phyloP scores from a whole-genome alignment of 352 stramenopile species.

The Phytophthora aleatoria region DNA sequence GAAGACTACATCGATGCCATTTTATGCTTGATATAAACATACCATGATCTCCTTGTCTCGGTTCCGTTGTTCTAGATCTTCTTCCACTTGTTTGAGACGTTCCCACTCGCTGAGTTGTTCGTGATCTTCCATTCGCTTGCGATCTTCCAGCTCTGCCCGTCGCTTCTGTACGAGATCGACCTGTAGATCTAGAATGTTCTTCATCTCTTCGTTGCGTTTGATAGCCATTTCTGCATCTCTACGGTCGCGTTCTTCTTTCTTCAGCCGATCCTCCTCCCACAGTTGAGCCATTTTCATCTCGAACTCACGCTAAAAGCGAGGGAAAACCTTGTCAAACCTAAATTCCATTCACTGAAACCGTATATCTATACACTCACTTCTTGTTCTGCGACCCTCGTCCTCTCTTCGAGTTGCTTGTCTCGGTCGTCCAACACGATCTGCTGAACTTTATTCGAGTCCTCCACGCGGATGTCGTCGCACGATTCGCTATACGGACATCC shows the following conservation, averaged over 20 bases:
- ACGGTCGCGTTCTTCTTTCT: conserved; percentile 77
- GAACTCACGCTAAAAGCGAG: conserved; percentile 33
- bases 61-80: conserved; percentile 56
- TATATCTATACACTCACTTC: conserved; percentile 34
- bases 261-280: conserved; percentile 72
- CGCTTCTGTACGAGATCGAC: conserved; percentile 65
- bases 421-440: conserved; percentile 64
- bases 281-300: conserved; percentile 71
- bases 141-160: conserved; percentile 39
- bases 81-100: conserved; percentile 61
- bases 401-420: conserved; percentile 65
- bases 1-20: too few species aligned
- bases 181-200: conserved; percentile 76
- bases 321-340: too few species aligned
- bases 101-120: conserved; percentile 70
- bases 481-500: conserved; percentile 45
- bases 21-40: conserved; percentile 3
- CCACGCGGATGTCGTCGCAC: conserved; percentile 64
- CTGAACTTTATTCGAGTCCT: conserved; percentile 70
- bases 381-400: conserved; percentile 44
- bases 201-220: conserved; percentile 74
- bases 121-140: conserved; percentile 50
- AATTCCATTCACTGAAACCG: too few species aligned
- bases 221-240: conserved; percentile 49
- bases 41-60: conserved; percentile 64